These are phyloP conservation scores for Suhomyces guaymorum DNA, from an alignment of 1,139 yeast species.

Conservation along the genomic window DNA sequence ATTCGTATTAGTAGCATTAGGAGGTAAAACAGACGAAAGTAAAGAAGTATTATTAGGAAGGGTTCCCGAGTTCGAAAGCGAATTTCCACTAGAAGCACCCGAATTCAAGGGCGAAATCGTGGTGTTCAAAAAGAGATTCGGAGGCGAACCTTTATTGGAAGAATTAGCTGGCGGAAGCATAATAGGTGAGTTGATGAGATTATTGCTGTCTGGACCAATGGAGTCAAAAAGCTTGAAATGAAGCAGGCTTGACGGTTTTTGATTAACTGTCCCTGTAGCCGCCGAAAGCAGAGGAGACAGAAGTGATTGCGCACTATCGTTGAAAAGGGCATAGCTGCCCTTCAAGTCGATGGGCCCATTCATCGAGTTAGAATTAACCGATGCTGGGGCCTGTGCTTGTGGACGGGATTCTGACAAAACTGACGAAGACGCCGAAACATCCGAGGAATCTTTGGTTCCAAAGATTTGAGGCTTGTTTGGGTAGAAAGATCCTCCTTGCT, in stretches of 20 bases:
- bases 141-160: constrained; percentile 26
- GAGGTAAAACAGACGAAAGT: constrained; percentile 12
- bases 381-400: constrained; percentile 1
- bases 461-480: constrained; percentile 11
- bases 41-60: constrained; percentile 14
- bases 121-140: constrained; percentile 26
- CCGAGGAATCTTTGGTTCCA: constrained; percentile 7
- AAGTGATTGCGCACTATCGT: constrained; percentile 25
- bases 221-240: constrained; percentile 24
- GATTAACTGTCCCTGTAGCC: constrained; percentile 2
- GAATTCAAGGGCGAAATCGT: constrained; percentile 14
- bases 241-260: constrained; percentile 15
- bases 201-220: constrained; percentile 14
- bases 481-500: constrained; percentile 6
- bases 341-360: constrained; percentile 16
- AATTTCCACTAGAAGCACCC: constrained; percentile 4
- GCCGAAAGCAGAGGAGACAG: constrained; percentile 21
- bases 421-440: constrained; percentile 9
- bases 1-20: constrained; percentile 10
- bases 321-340: constrained; percentile 20
- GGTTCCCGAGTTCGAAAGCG: constrained; percentile 4
- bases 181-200: constrained; percentile 22
- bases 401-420: constrained; percentile 10
- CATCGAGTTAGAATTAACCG: constrained; percentile 3
- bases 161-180: constrained; percentile 18